Evolutionary conservation across 2,329 filamentous ascomycete genomes (phyloP).

Genomic region (Paecilomyces formosus): DNA sequence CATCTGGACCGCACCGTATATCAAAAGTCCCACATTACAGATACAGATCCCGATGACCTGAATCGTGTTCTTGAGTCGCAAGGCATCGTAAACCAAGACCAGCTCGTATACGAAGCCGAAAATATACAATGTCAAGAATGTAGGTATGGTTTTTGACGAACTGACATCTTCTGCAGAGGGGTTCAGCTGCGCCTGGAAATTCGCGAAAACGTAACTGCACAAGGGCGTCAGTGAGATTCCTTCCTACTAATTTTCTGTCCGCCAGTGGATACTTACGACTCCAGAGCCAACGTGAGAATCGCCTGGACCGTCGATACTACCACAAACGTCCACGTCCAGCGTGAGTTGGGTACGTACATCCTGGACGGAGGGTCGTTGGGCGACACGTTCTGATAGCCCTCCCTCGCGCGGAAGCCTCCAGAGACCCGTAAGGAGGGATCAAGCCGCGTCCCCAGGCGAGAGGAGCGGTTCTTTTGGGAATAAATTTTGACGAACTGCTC

Average conservation of each 20-base stretch:
- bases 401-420: constrained; percentile 45
- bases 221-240: neutral
- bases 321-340: constrained; percentile 86
- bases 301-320: constrained; percentile 67
- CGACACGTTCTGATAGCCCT: constrained; percentile 39
- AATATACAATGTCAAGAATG: constrained; percentile 92
- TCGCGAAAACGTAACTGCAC: constrained; percentile 75
- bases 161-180: constrained; percentile 34
- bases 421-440: constrained; percentile 44
- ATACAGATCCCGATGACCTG: constrained; percentile 92
- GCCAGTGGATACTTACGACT: constrained; percentile 58
- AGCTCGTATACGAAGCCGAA: constrained; percentile 94
- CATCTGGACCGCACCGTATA: constrained; percentile 89
- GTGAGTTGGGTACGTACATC: constrained; percentile 72
- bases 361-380: constrained; percentile 29
- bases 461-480: constrained; percentile 49
- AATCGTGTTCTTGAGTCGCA: constrained; percentile 95
- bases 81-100: constrained; percentile 82
- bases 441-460: constrained; percentile 52
- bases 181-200: constrained; percentile 59
- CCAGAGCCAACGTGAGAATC: constrained; percentile 70
- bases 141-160: constrained; percentile 66
- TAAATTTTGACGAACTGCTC: constrained; percentile 46
- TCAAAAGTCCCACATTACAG: constrained; percentile 82
- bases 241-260: constrained; percentile 1